phyloP scores from a whole-genome alignment of 1,284 basidiomycete species.

The Moesziomyces aphidis region DNA sequence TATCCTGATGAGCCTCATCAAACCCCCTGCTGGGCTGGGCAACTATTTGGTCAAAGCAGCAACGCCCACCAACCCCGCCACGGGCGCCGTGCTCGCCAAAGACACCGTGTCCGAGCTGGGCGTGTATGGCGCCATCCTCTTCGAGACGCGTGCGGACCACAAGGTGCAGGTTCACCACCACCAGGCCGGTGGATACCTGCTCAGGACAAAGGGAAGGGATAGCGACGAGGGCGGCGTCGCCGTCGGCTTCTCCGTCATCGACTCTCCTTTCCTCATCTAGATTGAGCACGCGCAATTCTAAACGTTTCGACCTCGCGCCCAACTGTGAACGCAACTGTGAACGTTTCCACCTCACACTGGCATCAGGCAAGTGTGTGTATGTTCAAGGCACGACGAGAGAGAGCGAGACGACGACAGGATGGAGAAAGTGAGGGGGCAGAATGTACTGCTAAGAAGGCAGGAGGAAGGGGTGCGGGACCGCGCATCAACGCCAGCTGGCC shows the following conservation, averaged over 20 bases:
- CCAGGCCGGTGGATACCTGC: slow-evolving; percentile 80
- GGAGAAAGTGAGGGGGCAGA: slow-evolving; percentile 1
- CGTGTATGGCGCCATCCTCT: slow-evolving; percentile 88
- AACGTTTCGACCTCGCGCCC: no score
- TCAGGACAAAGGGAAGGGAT: slow-evolving; percentile 91
- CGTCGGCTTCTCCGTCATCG: slow-evolving; percentile 87
- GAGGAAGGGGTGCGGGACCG: neutral
- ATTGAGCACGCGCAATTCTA: neutral
- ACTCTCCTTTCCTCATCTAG: slow-evolving; percentile 79
- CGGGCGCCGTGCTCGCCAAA: slow-evolving; percentile 66
- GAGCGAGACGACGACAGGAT: neutral
- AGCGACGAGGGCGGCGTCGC: slow-evolving; percentile 95
- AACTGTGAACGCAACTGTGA: no score
- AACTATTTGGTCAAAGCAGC: slow-evolving; percentile 79
- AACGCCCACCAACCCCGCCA: neutral
- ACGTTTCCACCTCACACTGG: neutral
- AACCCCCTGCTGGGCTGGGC: slow-evolving; percentile 76
- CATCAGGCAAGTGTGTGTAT: no score
- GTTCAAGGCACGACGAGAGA: no score
- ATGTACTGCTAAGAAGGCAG: neutral
- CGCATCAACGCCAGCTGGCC: slow-evolving; percentile 57
- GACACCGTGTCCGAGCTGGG: slow-evolving; percentile 92
- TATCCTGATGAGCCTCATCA: slow-evolving; percentile 93
- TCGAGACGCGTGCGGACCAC: slow-evolving; percentile 68
- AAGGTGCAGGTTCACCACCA: slow-evolving; percentile 71